Evolutionary conservation across 805 yeast genomes (phyloP).

Genomic region (Lipomyces starkeyi): DNA sequence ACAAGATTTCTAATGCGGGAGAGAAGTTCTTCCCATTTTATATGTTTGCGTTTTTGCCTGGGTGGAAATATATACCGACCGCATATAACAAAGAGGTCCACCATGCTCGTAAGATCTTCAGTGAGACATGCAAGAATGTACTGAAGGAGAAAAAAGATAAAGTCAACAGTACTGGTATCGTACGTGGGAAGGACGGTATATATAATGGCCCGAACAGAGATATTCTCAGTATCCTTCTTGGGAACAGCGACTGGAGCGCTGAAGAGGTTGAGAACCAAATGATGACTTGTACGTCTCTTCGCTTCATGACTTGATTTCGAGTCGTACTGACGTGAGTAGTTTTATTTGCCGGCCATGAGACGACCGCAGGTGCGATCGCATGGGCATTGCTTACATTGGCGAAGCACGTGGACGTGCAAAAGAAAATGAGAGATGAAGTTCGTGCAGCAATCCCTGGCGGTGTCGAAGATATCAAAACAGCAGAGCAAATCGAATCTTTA

Average conservation of each 20-base stretch:
- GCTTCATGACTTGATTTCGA: not conserved
- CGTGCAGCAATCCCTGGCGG: slow-evolving; percentile 29
- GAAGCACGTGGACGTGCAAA: slow-evolving; percentile 26
- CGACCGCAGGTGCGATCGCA: slow-evolving; percentile 26
- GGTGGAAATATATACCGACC: slow-evolving; percentile 26
- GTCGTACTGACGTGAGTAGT: not conserved
- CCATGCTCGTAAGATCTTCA: slow-evolving; percentile 9
- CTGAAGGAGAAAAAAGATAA: slow-evolving; percentile 3
- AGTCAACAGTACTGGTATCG: not conserved
- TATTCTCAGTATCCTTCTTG: slow-evolving; percentile 21
- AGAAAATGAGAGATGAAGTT: slow-evolving; percentile 23
- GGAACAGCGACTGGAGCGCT: slow-evolving; percentile 7
- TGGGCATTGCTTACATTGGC: slow-evolving; percentile 24
- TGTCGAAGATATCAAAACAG: slow-evolving; percentile 10
- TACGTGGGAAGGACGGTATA: not conserved
- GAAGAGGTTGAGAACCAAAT: slow-evolving; percentile 24
- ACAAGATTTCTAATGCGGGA: slow-evolving; percentile 8
- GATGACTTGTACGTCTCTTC: slow-evolving; percentile 14
- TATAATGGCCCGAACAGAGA: slow-evolving; percentile 14
- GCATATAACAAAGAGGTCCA: slow-evolving; percentile 12
- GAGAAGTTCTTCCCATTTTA: not conserved
- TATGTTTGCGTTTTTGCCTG: slow-evolving; percentile 20
- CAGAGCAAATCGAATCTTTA: slow-evolving; percentile 19
- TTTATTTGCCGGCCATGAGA: slow-evolving; percentile 35
- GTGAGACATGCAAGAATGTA: slow-evolving; percentile 1